Evolutionary conservation across 805 yeast species (phyloP).

Genomic region (Brettanomyces sp.): DNA sequence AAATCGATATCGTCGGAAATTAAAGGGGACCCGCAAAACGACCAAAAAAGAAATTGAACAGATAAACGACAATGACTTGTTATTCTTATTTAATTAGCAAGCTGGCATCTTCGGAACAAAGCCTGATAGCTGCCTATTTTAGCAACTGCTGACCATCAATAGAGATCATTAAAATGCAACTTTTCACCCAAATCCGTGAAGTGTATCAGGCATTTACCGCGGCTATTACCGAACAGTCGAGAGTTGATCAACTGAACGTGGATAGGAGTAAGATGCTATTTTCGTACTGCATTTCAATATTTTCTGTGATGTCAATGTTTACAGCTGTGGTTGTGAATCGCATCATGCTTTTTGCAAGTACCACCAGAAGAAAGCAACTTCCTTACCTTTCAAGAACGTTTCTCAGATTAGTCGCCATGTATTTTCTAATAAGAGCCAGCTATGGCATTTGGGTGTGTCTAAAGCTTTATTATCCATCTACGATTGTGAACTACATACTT

Average conservation of each 20-base stretch:
- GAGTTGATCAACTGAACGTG: constrained; percentile 18
- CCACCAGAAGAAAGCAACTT: constrained; percentile 31
- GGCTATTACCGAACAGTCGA: constrained; percentile 27
- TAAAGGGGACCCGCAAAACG: no score
- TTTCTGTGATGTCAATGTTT: constrained; percentile 44
- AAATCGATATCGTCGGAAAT: no score
- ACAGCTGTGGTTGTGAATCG: constrained; percentile 52
- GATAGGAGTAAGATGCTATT: constrained; percentile 33
- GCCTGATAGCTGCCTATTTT: no score
- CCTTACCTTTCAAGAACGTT: constrained; percentile 22
- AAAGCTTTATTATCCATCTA: constrained; percentile 6
- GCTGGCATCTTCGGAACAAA: no score
- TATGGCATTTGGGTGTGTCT: constrained; percentile 25
- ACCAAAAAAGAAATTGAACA: no score
- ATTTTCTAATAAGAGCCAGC: constrained; percentile 24
- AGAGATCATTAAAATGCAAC: no score
- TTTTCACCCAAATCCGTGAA: no score
- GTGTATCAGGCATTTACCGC: constrained; percentile 10
- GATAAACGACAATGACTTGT: no score
- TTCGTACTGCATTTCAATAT: constrained; percentile 39
- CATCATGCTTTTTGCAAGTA: constrained; percentile 47
- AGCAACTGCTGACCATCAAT: no score
- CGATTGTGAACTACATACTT: constrained; percentile 3
- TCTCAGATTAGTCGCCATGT: constrained; percentile 31
- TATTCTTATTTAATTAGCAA: no score